Evolutionary conservation across 2,329 filamentous ascomycete genomes (phyloP), one percentile per base, ranked within the genome.

Genomic region (Sporothrix dimorphospora): DNA sequence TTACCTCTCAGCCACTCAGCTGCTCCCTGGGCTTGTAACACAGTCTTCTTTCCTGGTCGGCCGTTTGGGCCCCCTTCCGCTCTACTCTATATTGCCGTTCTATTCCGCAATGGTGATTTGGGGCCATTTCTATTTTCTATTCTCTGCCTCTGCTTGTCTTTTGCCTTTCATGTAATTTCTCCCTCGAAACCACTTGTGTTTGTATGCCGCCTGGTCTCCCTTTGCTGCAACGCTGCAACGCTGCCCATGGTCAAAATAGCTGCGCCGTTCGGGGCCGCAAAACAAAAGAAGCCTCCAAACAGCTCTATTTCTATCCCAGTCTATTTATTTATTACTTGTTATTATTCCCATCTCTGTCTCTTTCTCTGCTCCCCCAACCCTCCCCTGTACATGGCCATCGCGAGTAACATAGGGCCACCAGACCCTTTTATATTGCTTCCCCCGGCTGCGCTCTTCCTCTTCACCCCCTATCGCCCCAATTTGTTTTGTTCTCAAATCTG

Each of bases 11-110:
- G 63, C 70, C 63, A 72, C 70, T 69, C 53, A 63, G 63, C 51
- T 72, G 61, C 63, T 71, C 70, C 70, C 70, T 68, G 40, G 70
- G 53, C 53, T 57, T 45, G 70, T 68, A 68, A 45, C 70, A 34
- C 53, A 27, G 19, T 11, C 12, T 30, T 38, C 24, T 12, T 27
- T 38, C 51, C 34, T 38, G 34, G 21, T 12, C 38, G 21, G 27
- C 14, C 21, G 45, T 65, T 27, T 42, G 21, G 34, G 1, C 59
- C 12, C 21, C 34, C 21, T 65, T 27, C 14, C 59, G 14, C n/a
- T 27, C 38, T 27, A 14, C n/a, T 14, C 12, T 24, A 30, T 65
- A n/a, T 30, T 9, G 40, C 38, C 16, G 40, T 19, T 45, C 30
- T 66, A 66, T 40, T 42, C n/a, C n/a, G n/a, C n/a, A 34, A 19